Percentiles rank a stretch among this genome's conserved stretches.
Evolutionary conservation across 1,284 basidiomycete species (phyloP).

Genomic region (Phylloboletellus chloephorus): DNA sequence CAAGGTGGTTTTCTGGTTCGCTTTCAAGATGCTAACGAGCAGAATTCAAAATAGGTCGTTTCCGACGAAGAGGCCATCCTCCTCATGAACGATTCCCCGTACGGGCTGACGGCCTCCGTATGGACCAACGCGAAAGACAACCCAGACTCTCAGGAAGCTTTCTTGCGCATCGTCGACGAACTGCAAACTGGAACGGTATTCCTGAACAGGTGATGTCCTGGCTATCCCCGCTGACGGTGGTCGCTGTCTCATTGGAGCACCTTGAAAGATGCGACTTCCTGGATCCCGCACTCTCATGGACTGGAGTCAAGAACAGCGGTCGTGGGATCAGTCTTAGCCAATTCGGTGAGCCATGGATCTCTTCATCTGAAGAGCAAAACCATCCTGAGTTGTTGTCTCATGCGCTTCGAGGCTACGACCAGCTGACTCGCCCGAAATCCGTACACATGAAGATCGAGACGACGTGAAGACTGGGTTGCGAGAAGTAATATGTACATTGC

Average conservation of each 20-base stretch:
- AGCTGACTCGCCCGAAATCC: slow-evolving; percentile 69
- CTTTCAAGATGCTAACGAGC: background rate
- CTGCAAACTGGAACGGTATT: slow-evolving; percentile 90
- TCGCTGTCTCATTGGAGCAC: background rate
- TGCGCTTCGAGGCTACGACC: slow-evolving; percentile 58
- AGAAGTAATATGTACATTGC: background rate
- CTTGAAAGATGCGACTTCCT: slow-evolving; percentile 69
- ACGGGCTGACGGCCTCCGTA: slow-evolving; percentile 88
- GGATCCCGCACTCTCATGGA: slow-evolving; percentile 92
- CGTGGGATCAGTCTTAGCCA: slow-evolving; percentile 85
- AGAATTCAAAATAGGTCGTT: slow-evolving; percentile 44
- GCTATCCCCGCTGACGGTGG: too few species aligned
- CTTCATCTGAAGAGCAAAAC: background rate
- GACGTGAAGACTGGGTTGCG: slow-evolving; percentile 8
- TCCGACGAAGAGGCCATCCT: slow-evolving; percentile 81
- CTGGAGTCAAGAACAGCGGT: slow-evolving; percentile 90
- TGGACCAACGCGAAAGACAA: slow-evolving; percentile 77
- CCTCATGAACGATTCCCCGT: slow-evolving; percentile 95
- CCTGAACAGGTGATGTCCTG: slow-evolving; percentile 59
- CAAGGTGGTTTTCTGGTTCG: background rate
- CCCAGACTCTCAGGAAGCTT: slow-evolving; percentile 58
- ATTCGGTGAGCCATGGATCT: slow-evolving; percentile 58
- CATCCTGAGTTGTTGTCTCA: background rate
- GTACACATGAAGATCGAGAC: slow-evolving; percentile 75
- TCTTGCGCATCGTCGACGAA: slow-evolving; percentile 66